phyloP scores from a whole-genome alignment of 139 green algal species.

The Chlorella sp. region DNA sequence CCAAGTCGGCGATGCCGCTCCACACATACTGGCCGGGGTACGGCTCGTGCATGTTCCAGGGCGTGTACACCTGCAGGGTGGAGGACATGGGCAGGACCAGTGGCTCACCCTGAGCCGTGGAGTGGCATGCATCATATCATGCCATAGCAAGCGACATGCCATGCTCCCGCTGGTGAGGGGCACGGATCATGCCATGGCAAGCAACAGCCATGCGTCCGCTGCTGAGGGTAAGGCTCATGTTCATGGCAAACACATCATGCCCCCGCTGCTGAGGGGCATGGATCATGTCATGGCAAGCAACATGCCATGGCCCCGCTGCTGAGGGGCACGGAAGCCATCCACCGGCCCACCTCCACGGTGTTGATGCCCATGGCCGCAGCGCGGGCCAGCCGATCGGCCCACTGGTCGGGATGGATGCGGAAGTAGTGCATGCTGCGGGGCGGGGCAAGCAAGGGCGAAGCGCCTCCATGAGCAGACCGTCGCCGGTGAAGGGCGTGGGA shows the following conservation, averaged over 20 bases:
- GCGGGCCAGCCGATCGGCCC: conserved; percentile 57
- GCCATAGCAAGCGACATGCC: no score
- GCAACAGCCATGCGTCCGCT: no score
- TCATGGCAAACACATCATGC: no score
- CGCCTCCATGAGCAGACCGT: neutral
- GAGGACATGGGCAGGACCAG: neutral
- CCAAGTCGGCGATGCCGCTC: conserved; percentile 40
- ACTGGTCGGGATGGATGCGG: conserved; percentile 57
- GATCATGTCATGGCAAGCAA: no score
- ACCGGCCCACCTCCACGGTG: conserved; percentile 43
- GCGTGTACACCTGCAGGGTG: conserved; percentile 48
- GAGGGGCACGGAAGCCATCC: neutral
- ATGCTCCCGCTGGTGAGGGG: no score
- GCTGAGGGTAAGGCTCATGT: no score
- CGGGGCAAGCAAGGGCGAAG: neutral
- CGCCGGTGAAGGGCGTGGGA: neutral
- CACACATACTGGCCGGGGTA: conserved; percentile 46
- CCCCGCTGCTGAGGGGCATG: no score
- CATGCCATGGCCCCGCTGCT: no score
- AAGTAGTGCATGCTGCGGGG: conserved; percentile 63
- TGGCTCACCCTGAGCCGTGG: no score
- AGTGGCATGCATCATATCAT: no score
- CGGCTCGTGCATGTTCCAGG: conserved; percentile 72
- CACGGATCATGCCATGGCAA: no score
- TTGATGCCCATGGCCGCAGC: conserved; percentile 63